phyloP scores from a whole-genome alignment of 2,329 filamentous ascomycete species.

The Graphilbum fragrans region DNA sequence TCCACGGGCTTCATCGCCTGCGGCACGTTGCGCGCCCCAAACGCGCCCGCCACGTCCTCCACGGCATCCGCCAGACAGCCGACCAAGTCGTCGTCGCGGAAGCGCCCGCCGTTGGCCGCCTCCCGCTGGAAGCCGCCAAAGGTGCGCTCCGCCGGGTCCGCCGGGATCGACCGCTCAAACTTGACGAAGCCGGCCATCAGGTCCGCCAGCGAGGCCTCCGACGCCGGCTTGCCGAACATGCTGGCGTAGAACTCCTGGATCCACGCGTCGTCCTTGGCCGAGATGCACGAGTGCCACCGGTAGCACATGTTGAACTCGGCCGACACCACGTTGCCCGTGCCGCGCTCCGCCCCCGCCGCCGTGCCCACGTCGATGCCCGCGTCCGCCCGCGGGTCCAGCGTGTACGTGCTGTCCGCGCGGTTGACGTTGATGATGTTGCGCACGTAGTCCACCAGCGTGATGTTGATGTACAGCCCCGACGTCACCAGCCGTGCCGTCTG shows the following conservation, averaged over 20 bases:
- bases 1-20: slow-evolving; percentile 63
- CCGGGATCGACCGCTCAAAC: slow-evolving; percentile 46
- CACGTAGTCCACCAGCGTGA: slow-evolving; percentile 67
- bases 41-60: slow-evolving; percentile 65
- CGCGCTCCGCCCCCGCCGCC: slow-evolving; percentile 49
- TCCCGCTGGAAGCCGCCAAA: slow-evolving; percentile 57
- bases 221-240: slow-evolving; percentile 47
- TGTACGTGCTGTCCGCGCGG: slow-evolving; percentile 65
- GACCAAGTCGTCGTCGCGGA: slow-evolving; percentile 66
- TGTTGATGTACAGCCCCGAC: slow-evolving; percentile 66
- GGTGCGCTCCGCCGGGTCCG: slow-evolving; percentile 55
- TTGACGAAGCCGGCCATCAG: slow-evolving; percentile 51
- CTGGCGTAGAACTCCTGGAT: slow-evolving; percentile 56
- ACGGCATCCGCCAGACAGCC: slow-evolving; percentile 55
- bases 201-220: slow-evolving; percentile 43
- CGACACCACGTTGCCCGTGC: slow-evolving; percentile 71
- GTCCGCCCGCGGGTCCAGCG: slow-evolving; percentile 62
- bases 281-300: slow-evolving; percentile 75
- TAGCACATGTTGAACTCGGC: slow-evolving; percentile 86
- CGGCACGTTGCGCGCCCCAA: slow-evolving; percentile 64
- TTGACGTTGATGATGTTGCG: slow-evolving; percentile 65
- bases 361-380: slow-evolving; percentile 45
- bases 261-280: slow-evolving; percentile 67
- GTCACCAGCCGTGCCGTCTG: slow-evolving; percentile 68
- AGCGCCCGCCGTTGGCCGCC: slow-evolving; percentile 54